Percentiles rank a stretch among this genome's conserved stretches.
These are phyloP conservation scores for Penicillium lagena DNA, from an alignment of 495 filamentous ascomycete genomes.

Conservation along the genomic window DNA sequence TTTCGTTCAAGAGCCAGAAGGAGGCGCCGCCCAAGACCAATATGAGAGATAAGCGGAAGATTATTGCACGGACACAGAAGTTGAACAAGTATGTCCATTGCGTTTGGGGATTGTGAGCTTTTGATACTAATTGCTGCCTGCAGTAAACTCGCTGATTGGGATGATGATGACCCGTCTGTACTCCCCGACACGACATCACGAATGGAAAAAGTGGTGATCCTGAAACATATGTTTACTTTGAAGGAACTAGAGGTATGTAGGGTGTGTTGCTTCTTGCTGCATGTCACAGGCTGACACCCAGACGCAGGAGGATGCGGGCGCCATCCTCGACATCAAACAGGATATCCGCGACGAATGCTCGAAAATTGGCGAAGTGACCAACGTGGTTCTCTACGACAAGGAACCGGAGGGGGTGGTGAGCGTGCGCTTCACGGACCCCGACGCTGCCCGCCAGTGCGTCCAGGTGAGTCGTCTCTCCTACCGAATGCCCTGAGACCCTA, in stretches of 20 bases:
- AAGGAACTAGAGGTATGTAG: constrained; percentile 60
- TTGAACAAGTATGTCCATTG: constrained; percentile 52
- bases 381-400: constrained; percentile 82
- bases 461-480: constrained; percentile 30
- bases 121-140: constrained; percentile 3
- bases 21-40: constrained; percentile 48
- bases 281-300: constrained; percentile 10
- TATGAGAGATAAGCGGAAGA: constrained; percentile 68
- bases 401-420: constrained; percentile 84
- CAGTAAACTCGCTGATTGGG: constrained; percentile 89
- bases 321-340: constrained; percentile 84
- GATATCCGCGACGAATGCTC: constrained; percentile 87
- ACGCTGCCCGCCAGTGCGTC: constrained; percentile 69
- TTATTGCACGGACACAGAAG: constrained; percentile 82
- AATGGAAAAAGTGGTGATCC: constrained; percentile 74
- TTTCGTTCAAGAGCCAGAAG: constrained; percentile 74
- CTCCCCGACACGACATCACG: constrained; percentile 51
- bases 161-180: constrained; percentile 70
- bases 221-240: constrained; percentile 94
- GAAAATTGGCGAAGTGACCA: constrained; percentile 83
- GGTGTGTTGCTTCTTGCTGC: neutral
- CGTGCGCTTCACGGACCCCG: constrained; percentile 65
- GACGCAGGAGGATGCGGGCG: constrained; percentile 66
- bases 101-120: no score
- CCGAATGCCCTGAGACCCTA: no score